Percentiles rank a stretch among this genome's conserved stretches.
Conservation (phyloP, 352 stramenopile species). For the Globisporangium orthogonon region DNA sequence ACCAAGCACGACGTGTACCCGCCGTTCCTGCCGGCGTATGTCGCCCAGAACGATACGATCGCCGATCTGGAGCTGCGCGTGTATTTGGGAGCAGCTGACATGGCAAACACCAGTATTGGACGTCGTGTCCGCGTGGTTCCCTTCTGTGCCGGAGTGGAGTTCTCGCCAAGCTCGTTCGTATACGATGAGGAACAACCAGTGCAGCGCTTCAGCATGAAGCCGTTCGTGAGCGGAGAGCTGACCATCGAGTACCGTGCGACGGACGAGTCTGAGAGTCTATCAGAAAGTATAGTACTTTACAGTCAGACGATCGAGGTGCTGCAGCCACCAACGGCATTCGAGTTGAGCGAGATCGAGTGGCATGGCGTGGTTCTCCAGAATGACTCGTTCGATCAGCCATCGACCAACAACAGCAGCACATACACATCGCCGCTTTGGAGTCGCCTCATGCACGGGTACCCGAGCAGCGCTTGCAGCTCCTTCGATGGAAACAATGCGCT, state of each 20-base stretch:
- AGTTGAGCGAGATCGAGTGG: conserved; percentile 31
- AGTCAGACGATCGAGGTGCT: conserved; percentile 30
- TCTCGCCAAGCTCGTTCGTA: conserved; percentile 22
- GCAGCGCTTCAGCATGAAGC: conserved; percentile 3
- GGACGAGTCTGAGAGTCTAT: neutral
- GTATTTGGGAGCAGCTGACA: conserved; percentile 15
- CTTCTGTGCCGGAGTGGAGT: conserved; percentile 20
- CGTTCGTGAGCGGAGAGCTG: conserved; percentile 12
- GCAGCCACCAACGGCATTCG: conserved; percentile 24
- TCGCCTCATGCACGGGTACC: conserved; percentile 43
- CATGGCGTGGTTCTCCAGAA: conserved; percentile 39
- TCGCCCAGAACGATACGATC: conserved; percentile 29
- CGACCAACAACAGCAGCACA: conserved; percentile 6
- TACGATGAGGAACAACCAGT: conserved; percentile 1
- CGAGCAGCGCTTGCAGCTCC: conserved; percentile 42
- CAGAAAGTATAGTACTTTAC: conserved; percentile 1
- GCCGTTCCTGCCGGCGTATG: conserved; percentile 23
- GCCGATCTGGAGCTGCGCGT: conserved; percentile 34
- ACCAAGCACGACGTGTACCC: conserved; percentile 23
- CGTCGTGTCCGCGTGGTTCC: conserved; percentile 25
- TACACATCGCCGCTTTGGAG: conserved; percentile 39
- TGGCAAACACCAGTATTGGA: neutral
- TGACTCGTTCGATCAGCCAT: conserved; percentile 47
- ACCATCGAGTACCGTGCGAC: conserved; percentile 26
- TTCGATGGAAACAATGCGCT: conserved; percentile 35